These are phyloP conservation scores for Cryphonectria naterciae DNA, from an alignment of 2,329 filamentous ascomycete genomes.

Conservation along the genomic window DNA sequence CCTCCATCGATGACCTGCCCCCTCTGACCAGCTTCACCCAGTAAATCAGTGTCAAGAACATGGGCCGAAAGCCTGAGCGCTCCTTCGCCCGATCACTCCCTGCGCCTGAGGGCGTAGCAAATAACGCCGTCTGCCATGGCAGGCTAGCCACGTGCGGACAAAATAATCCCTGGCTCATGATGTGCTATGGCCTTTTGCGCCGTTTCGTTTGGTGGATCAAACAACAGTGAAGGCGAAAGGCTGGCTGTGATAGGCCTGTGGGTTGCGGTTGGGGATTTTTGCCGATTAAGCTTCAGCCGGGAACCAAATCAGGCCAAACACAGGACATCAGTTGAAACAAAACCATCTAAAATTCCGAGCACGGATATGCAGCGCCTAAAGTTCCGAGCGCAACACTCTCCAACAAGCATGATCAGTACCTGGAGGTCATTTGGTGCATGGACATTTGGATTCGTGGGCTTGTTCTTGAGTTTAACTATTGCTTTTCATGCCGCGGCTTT, in stretches of 20 bases:
- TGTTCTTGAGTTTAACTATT: neutral
- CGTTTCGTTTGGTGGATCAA: constrained; percentile 4
- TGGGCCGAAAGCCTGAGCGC: neutral
- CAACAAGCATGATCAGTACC: neutral
- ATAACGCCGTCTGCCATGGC: neutral
- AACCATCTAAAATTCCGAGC: constrained; percentile 14
- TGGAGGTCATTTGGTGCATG: neutral
- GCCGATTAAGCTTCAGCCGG: constrained; percentile 10
- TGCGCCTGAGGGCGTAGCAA: neutral
- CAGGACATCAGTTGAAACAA: constrained; percentile 26
- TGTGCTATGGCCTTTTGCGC: neutral
- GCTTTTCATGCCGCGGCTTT: neutral
- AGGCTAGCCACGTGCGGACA: neutral
- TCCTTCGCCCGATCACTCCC: neutral
- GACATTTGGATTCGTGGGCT: neutral
- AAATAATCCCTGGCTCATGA: neutral
- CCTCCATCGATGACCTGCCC: neutral
- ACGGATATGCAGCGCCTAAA: constrained; percentile 20
- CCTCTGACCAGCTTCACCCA: neutral
- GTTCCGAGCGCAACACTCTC: neutral
- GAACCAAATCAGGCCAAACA: constrained; percentile 25
- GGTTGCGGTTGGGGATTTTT: neutral
- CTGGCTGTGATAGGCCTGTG: neutral
- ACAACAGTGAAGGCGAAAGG: neutral
- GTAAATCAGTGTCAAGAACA: neutral